These are phyloP conservation scores for Aspergillus cristatus DNA, from an alignment of 495 filamentous ascomycete species.

Conservation along the genomic window DNA sequence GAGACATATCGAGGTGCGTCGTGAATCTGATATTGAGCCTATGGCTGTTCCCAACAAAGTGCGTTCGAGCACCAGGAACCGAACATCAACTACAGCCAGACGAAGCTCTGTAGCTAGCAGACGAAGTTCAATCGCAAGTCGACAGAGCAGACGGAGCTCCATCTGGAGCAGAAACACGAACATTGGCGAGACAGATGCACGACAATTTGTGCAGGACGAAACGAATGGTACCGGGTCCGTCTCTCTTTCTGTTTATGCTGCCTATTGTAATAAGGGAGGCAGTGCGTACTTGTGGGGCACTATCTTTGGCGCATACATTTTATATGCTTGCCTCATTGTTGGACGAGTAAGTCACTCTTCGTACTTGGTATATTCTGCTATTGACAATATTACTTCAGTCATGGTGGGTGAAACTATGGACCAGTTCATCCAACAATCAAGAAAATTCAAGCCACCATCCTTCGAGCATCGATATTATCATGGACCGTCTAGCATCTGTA, in stretches of 20 bases:
- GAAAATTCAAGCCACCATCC: neutral
- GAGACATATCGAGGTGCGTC: neutral
- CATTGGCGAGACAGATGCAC: neutral
- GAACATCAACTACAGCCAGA: neutral
- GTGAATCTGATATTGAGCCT: neutral
- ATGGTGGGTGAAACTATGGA: constrained; percentile 64
- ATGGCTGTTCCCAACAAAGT: neutral
- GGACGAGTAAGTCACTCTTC: constrained; percentile 28
- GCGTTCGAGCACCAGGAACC: neutral
- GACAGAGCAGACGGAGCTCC: neutral
- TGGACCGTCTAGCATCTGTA: neutral
- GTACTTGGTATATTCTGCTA: neutral
- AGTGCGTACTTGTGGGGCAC: constrained; percentile 51
- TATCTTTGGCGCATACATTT: constrained; percentile 41
- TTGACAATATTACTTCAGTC: constrained; percentile 30
- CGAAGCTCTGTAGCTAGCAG: neutral
- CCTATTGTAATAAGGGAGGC: constrained; percentile 56
- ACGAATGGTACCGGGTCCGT: constrained; percentile 54
- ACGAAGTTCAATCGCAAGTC: neutral
- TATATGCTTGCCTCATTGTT: constrained; percentile 41
- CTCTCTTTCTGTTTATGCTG: constrained; percentile 48
- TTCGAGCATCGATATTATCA: neutral
- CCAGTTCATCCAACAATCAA: constrained; percentile 21
- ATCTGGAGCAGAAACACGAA: neutral
- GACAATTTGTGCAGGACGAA: constrained; percentile 64